phyloP scores from a whole-genome alignment of 257 asterid genomes.

The Fraxinus americana region DNA sequence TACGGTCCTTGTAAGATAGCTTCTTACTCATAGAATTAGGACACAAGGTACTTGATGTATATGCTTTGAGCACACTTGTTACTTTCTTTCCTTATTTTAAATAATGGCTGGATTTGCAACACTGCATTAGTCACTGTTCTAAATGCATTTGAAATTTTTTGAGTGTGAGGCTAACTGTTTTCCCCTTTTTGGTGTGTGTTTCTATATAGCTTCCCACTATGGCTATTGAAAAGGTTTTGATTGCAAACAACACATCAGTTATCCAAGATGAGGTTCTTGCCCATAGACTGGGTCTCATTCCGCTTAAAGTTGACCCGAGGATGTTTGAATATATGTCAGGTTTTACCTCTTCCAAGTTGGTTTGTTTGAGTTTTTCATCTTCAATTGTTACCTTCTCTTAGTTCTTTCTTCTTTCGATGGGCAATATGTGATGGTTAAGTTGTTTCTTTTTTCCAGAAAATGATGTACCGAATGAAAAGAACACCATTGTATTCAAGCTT shows the following conservation, averaged over 20 bases:
- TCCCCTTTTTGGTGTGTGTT: slow-evolving; percentile 14
- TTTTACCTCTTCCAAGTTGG: slow-evolving; percentile 26
- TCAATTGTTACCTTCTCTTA: background rate
- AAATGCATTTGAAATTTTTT: slow-evolving; percentile 10
- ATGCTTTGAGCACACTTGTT: slow-evolving; percentile 1
- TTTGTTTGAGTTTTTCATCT: slow-evolving; percentile 11
- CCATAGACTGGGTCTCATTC: slow-evolving; percentile 90
- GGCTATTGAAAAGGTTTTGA: slow-evolving; percentile 90
- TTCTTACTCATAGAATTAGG: background rate
- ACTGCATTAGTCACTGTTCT: background rate
- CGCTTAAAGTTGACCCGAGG: slow-evolving; percentile 85
- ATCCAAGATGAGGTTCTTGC: slow-evolving; percentile 98
- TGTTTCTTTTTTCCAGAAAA: slow-evolving; percentile 53
- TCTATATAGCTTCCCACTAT: slow-evolving; percentile 77
- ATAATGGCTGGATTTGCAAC: background rate
- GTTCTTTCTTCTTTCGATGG: slow-evolving; percentile 17
- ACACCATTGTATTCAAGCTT: slow-evolving; percentile 86
- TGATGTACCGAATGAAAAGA: slow-evolving; percentile 79
- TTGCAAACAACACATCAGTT: slow-evolving; percentile 91
- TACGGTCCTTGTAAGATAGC: background rate
- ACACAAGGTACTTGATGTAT: slow-evolving; percentile 2
- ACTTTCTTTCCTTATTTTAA: background rate
- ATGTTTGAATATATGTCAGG: slow-evolving; percentile 81
- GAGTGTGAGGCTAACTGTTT: background rate
- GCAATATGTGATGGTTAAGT: slow-evolving; percentile 31